Evolutionary conservation across 1,139 yeast genomes (phyloP), one percentile per base, ranked within the genome.

Genomic region (Geotrichum aggregatum): DNA sequence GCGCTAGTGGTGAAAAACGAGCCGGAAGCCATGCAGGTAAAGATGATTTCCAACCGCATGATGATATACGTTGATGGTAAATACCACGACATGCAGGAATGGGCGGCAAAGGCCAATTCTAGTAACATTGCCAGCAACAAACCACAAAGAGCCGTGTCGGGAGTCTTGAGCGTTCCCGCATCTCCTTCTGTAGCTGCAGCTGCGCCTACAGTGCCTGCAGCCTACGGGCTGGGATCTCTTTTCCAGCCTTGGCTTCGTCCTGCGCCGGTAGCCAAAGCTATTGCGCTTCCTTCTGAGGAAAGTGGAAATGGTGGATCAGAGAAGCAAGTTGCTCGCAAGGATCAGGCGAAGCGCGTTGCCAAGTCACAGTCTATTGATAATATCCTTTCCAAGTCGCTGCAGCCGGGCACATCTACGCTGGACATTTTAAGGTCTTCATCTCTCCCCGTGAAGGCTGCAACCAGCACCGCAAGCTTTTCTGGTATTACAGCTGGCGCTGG

Each of bases 61-160:
- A 64, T 66, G 66, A 67, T 66, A 31, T 52, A 59, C 40, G 63
- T 63, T 3, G 63, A 59, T 11, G 58, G 58, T 10, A 54, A 57
- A 16, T 61, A 49, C 50, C 59, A 62, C 26, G 70, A 67, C 54
- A 66, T 67, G 69, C 69, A 67, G 52, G 66, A 64, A 3, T 66
- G 69, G 69, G 60, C 65, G 21, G 60, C 61, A 30, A 56, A 49
- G 35, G 60, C 58, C 39, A 62, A 61, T 50, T 42, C 43, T 41
- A 7, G 26, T 33, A 21, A 31, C 19, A 35, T 35, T n/a, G 16
- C 42, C 28, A 24, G 28, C 28, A 8, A 8, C 28, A 47, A 44
- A 34, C 43, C 45, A 34, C 55, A 36, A 28, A 42, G 16, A 24
- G 45, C 26, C 7, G 44, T 16, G 3, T 14, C 43, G 1, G 43